Base-by-base conservation (phyloP, 345 rosid species). In the Salix exigua region DNA sequence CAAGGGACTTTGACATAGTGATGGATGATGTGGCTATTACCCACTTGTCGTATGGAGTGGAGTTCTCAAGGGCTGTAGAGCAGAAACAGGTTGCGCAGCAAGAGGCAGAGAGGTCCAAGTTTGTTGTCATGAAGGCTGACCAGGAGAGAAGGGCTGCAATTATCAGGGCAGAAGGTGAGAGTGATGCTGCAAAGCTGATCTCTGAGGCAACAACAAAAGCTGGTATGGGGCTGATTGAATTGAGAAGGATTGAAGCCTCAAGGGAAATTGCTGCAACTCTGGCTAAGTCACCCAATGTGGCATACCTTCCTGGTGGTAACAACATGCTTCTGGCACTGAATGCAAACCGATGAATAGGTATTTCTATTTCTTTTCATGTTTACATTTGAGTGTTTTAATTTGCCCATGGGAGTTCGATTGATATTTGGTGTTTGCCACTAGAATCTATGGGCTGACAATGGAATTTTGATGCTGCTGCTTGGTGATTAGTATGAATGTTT, bases 21-120 rank as follows among this genome's bases (percentile, higher is more conserved):
- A 89, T 96, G 4, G 99, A 92, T 25, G 97, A 94, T 82, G 97
- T 96, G 31, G 99, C 99, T 0, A 96, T 96, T 71, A 96, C 98
- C 1, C 98, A 96, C 73, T 85, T 96, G 82, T 96, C 98, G 0
- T 96, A 96, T 71, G 97, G 99, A 46, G 68, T 82, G 0, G 99
- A 96, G 83, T 96, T 96, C 87, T 96, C 98, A 0, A 91, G 88
- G 84, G 98, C 99, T 0, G 99, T 94, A 8, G 98, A 96, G 89
- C 93, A 90, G 79, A 96, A 96, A 83, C 99, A 96, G 86, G 99
- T 96, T 38, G 99, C 99, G 0, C 99, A 96, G 79, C 99, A 94
- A 87, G 99, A 96, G 81, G 99, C 99, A 0, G 99, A 94, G 82
- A 83, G 99, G 82, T 96, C 98, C 0, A 96, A 90, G 80, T 96